These are phyloP conservation scores for Ceratobasidium papillatum DNA, from an alignment of 1,284 basidiomycete genomes.

Conservation along the genomic window DNA sequence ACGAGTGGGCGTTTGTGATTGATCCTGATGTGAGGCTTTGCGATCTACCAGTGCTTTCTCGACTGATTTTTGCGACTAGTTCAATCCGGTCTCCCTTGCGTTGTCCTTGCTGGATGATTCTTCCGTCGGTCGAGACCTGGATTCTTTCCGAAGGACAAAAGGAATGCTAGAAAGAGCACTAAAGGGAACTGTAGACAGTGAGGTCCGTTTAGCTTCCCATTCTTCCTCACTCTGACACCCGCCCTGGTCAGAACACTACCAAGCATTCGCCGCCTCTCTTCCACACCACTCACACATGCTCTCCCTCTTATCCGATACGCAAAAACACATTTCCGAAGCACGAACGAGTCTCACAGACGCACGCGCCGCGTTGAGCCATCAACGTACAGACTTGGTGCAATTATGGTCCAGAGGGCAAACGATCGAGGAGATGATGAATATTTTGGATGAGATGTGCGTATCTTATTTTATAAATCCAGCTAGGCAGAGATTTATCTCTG, in stretches of 20 bases:
- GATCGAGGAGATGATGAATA: conserved; percentile 88
- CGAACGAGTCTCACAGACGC: conserved; percentile 78
- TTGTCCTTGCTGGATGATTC: conserved; percentile 82
- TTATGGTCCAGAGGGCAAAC: conserved; percentile 84
- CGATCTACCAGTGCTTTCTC: conserved; percentile 39
- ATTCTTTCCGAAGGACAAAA: conserved; percentile 79
- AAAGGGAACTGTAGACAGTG: conserved; percentile 85
- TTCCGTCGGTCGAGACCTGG: conserved; percentile 72
- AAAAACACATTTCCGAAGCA: conserved; percentile 76
- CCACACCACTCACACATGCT: conserved; percentile 85
- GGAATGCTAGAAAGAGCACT: conserved; percentile 77
- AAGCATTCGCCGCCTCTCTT: conserved; percentile 89
- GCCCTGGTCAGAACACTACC: conserved; percentile 77
- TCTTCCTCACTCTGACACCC: conserved; percentile 49
- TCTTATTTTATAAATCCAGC: too few relatives aligned
- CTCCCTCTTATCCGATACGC: conserved; percentile 72
- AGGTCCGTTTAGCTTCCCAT: conserved; percentile 51
- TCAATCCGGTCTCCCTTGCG: conserved; percentile 91
- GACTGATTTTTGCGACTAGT: conserved; percentile 59
- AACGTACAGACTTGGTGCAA: conserved; percentile 85
- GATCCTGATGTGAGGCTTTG: conserved; percentile 74
- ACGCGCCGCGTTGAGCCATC: conserved; percentile 78
- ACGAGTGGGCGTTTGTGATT: conserved; percentile 90
- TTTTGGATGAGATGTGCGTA: conserved; percentile 89
- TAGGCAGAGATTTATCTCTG: too few relatives aligned